Percentiles rank a stretch among this genome's conserved stretches.
Conservation (phyloP, 805 yeast genomes). For the Suhomyces tanzawaensis region DNA sequence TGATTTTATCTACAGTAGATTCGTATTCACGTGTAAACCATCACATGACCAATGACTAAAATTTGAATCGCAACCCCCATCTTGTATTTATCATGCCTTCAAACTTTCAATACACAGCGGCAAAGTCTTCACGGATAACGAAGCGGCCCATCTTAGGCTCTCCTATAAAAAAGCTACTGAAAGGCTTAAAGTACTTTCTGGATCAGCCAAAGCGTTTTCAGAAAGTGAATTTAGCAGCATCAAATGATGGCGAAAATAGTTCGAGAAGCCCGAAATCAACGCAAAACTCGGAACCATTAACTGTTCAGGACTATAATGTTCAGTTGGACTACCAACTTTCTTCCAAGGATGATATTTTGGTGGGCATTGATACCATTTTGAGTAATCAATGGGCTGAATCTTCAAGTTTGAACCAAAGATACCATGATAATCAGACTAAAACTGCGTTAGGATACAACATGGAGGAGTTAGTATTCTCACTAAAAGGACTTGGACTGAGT, state of each 20-base stretch:
- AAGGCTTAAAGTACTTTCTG: conserved; percentile 18
- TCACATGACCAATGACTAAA: no score
- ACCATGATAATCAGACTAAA: conserved; percentile 14
- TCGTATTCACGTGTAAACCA: no score
- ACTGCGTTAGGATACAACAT: conserved; percentile 6
- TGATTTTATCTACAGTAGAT: no score
- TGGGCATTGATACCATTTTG: conserved; percentile 32
- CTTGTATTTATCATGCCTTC: conserved; percentile 6
- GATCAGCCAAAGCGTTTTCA: conserved; percentile 4
- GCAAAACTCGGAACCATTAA: conserved; percentile 4
- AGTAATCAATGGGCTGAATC: conserved; percentile 40
- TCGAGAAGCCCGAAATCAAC: not conserved
- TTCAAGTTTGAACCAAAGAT: conserved; percentile 25
- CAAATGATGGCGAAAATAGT: not conserved
- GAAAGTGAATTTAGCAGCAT: not conserved
- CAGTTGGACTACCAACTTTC: conserved; percentile 39
- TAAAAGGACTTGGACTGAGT: conserved; percentile 32
- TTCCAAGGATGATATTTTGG: conserved; percentile 25
- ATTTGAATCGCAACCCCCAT: no score
- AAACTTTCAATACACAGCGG: conserved; percentile 36
- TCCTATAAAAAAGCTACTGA: conserved; percentile 24
- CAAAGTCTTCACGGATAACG: conserved; percentile 35
- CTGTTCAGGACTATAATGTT: conserved; percentile 34
- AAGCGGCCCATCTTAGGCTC: conserved; percentile 20
- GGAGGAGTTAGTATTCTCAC: conserved; percentile 32